Conservation (phyloP, 345 rosid genomes). For the Lepidium aucheri region DNA sequence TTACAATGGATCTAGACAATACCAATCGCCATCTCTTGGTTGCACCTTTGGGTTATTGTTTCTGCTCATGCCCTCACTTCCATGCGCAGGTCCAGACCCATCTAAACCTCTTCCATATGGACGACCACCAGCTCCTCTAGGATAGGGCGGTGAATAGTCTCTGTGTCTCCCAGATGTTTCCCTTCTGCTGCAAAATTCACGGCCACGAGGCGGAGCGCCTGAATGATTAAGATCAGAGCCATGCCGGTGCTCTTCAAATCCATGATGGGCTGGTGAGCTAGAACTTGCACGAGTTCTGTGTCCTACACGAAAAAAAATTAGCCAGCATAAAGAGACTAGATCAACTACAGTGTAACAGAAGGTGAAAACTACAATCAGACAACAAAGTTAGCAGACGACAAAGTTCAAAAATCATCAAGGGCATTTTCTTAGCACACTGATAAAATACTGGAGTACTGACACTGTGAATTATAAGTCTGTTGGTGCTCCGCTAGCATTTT, state of each 20-base stretch:
- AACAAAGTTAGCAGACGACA: not conserved
- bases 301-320: conserved; percentile 38
- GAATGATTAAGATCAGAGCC: conserved; percentile 54
- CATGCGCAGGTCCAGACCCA: conserved; percentile 56
- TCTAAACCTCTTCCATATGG: conserved; percentile 55
- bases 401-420: not conserved
- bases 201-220: conserved; percentile 39
- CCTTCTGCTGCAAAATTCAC: conserved; percentile 48
- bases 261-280: conserved; percentile 57
- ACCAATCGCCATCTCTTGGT: conserved; percentile 96
- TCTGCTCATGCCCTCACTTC: conserved; percentile 44
- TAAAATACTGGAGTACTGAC: conserved; percentile 8
- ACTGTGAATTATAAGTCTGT: not conserved
- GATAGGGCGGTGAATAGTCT: conserved; percentile 56
- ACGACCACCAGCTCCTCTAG: conserved; percentile 57
- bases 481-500: not conserved
- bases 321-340: conserved; percentile 28
- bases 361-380: not conserved
- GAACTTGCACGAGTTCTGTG: conserved; percentile 72
- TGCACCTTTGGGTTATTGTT: conserved; percentile 60
- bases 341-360: conserved; percentile 10
- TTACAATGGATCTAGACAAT: conserved; percentile 60
- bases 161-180: conserved; percentile 54
- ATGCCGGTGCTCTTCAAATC: conserved; percentile 49
- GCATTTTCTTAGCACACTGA: not conserved